phyloP scores from a whole-genome alignment of 208 protist genomes.

The Leptomonas pyrrhocoris region DNA sequence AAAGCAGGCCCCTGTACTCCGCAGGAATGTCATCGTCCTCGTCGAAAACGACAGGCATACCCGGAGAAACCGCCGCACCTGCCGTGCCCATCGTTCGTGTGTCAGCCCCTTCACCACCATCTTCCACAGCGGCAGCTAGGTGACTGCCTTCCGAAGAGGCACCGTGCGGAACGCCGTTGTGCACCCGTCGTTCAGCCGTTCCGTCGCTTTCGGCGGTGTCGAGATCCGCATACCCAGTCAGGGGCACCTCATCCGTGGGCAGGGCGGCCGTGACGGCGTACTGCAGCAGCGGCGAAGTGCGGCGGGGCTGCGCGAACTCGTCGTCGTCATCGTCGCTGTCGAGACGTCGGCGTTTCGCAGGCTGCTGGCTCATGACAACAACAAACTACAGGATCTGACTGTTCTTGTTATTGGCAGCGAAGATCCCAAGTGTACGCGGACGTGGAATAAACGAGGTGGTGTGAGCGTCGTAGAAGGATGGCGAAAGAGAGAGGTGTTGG shows the following conservation, averaged over 20 bases:
- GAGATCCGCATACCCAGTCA: background rate
- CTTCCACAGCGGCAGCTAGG: background rate
- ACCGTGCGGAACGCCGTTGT: background rate
- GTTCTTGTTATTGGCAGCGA: too few relatives aligned
- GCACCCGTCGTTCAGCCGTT: background rate
- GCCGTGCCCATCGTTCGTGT: background rate
- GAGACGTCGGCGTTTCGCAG: slow-evolving; percentile 39
- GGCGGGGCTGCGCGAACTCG: slow-evolving; percentile 35
- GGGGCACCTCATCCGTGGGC: slow-evolving; percentile 24
- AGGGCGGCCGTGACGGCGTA: slow-evolving; percentile 33
- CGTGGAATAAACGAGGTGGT: too few relatives aligned
- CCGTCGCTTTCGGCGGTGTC: background rate
- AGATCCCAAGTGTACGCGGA: too few relatives aligned
- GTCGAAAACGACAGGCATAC: slow-evolving; percentile 7
- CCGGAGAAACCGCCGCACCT: background rate
- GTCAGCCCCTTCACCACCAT: background rate
- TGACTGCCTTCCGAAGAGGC: background rate
- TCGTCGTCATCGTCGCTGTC: slow-evolving; percentile 87
- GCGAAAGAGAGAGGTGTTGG: too few relatives aligned
- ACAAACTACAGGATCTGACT: too few relatives aligned
- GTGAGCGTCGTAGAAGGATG: too few relatives aligned
- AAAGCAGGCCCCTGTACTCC: slow-evolving; percentile 61
- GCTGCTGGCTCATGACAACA: slow-evolving; percentile 6
- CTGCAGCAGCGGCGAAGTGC: slow-evolving; percentile 33
- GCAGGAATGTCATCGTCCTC: slow-evolving; percentile 67